These are phyloP conservation scores for Raphanus raphanistrum DNA, from an alignment of 345 rosid genomes.

Conservation along the genomic window DNA sequence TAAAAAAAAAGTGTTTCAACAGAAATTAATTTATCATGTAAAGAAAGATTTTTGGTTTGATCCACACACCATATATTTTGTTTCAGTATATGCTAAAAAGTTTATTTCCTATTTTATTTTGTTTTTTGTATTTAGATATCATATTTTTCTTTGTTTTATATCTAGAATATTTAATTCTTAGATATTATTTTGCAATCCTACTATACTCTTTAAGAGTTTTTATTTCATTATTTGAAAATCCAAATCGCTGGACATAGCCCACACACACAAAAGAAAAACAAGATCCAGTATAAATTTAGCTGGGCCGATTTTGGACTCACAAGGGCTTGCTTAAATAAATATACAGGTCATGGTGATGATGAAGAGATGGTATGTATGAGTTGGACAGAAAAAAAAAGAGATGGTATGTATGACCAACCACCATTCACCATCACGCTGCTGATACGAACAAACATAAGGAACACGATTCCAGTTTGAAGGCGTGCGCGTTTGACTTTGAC, in stretches of 20 bases:
- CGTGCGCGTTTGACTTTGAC: conserved; percentile 46
- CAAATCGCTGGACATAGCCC: conserved; percentile 2
- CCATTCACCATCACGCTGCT: conserved; percentile 3
- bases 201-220: neutral
- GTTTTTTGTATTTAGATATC: neutral
- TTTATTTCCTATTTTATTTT: no score
- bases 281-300: neutral
- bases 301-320: neutral
- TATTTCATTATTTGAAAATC: neutral
- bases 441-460: conserved; percentile 3
- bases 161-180: no score
- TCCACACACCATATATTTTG: neutral
- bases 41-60: neutral
- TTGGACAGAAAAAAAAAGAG: neutral
- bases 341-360: neutral
- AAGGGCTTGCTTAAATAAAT: neutral
- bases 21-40: neutral
- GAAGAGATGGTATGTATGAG: neutral
- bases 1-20: no score
- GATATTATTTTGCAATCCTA: neutral
- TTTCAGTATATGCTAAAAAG: no score
- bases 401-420: neutral
- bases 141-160: no score
- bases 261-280: neutral
- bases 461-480: conserved; percentile 19